These are phyloP conservation scores for Tirmania nivea DNA, from an alignment of 495 filamentous ascomycete species.

Conservation along the genomic window DNA sequence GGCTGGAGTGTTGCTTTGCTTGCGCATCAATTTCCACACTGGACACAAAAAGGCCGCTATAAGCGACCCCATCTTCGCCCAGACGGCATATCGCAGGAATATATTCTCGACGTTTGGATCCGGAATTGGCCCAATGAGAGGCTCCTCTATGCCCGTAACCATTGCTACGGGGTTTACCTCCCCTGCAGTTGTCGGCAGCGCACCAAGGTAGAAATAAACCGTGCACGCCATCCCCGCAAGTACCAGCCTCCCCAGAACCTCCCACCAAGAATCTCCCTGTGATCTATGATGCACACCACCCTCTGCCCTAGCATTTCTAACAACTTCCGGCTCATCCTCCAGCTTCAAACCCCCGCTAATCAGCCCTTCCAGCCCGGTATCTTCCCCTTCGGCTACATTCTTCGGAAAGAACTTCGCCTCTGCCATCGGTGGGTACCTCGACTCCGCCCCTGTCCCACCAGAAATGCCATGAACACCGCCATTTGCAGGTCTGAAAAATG, in stretches of 20 bases:
- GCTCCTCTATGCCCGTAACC: no score
- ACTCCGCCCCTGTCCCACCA: not conserved
- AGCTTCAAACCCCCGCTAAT: not conserved
- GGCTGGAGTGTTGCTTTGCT: no score
- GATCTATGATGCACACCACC: no score
- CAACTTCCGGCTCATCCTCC: not conserved
- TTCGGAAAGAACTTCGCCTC: not conserved
- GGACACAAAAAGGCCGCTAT: not conserved
- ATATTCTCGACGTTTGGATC: not conserved
- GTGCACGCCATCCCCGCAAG: not conserved
- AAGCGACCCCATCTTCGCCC: not conserved
- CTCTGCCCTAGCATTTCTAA: not conserved
- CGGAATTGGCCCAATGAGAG: not conserved
- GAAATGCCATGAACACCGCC: no score
- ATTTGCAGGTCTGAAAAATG: not conserved
- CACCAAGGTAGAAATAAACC: not conserved
- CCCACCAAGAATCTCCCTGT: not conserved
- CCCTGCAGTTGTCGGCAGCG: not conserved
- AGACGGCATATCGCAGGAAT: not conserved
- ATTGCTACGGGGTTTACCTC: no score
- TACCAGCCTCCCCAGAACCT: not conserved
- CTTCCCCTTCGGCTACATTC: not conserved
- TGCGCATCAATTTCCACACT: not conserved
- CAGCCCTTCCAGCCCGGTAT: not conserved
- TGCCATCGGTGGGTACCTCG: not conserved